Evolutionary conservation across 2,329 filamentous ascomycete genomes (phyloP), one percentile per base, ranked within the genome.

Genomic region (Elsinoe perseae): DNA sequence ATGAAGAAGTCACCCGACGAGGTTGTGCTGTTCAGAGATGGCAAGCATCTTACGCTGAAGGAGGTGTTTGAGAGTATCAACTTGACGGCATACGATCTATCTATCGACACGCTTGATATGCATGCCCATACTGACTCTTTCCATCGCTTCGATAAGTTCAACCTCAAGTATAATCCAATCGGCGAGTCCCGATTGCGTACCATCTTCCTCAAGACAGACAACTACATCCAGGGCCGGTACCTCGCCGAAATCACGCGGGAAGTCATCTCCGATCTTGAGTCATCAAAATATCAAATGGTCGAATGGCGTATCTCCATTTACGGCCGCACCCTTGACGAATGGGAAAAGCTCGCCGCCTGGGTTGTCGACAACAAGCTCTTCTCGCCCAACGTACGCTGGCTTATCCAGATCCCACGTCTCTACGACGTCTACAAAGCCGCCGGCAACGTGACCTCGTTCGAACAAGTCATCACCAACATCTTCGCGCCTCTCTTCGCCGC

Each of bases 261-360:
- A 72, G 93, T 98, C 60, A 96, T 98, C 56, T 84, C 90, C 2
- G 93, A 98, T 78, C 76, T 98, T 28, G 93, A 98, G 71, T 95
- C 92, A 50, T 96, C 91, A 80, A 98, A 98, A 70, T 98, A 98
- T 67, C 93, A 98, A 70, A 96, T 98, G 87, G 93, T 93, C 1
- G 93, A 98, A 74, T 98, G 95, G 91, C 89, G 93, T 42, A 95
- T 98, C 63, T 96, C 91, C 21, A 89, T 98, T 61, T 98, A 98
- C 66, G 93, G 93, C 60, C 87, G 89, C 68, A 87, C 86, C 2
- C 79, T 95, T 38, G 85, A 95, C 60, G 93, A 98, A 70, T 98
- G 93, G 93, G 92, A 97, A 67, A 98, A 95, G 68, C 81, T 98
- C 53, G 93, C 93, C 2, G 89, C 87, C 2, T 98, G 93, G 93